A percentile compares a stretch with the other conserved stretches of the same genome.
Evolutionary conservation across 139 green algal genomes (phyloP).

Genomic region (Chlamydomonas asymmetrica): DNA sequence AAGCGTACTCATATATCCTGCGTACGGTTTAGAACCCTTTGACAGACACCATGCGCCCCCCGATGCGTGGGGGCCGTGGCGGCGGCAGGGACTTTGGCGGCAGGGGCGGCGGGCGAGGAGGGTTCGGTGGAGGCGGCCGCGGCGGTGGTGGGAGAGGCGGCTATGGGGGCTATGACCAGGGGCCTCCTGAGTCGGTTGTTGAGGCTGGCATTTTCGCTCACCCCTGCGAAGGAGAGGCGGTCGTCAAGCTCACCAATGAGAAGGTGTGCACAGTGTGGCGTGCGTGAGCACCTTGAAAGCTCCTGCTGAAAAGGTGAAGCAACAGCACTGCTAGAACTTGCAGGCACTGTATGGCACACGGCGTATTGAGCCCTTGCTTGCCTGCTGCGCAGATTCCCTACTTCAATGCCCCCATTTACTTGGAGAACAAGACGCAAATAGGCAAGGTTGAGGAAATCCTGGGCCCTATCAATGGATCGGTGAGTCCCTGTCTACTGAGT

Average conservation of each 20-base stretch:
- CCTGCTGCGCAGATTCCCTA: constrained; percentile 83
- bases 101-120: constrained; percentile 27
- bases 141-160: constrained; percentile 30
- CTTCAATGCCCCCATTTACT: constrained; percentile 98
- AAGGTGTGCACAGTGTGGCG: no score
- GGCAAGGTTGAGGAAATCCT: constrained; percentile 99
- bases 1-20: no score
- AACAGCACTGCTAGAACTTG: neutral
- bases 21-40: no score
- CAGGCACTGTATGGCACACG: neutral
- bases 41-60: constrained; percentile 17
- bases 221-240: constrained; percentile 95
- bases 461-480: constrained; percentile 88
- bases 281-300: neutral
- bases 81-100: constrained; percentile 16
- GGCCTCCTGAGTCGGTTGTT: constrained; percentile 71
- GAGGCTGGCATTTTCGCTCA: constrained; percentile 92
- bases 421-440: constrained; percentile 98
- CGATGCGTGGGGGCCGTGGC: constrained; percentile 37
- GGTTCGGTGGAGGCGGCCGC: constrained; percentile 21
- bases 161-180: constrained; percentile 30
- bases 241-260: constrained; percentile 94
- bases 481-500: constrained; percentile 35
- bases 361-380: no score
- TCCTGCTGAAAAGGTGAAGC: no score